phyloP scores from a whole-genome alignment of 495 filamentous ascomycete species.

The Aspergillus mulundensis region DNA sequence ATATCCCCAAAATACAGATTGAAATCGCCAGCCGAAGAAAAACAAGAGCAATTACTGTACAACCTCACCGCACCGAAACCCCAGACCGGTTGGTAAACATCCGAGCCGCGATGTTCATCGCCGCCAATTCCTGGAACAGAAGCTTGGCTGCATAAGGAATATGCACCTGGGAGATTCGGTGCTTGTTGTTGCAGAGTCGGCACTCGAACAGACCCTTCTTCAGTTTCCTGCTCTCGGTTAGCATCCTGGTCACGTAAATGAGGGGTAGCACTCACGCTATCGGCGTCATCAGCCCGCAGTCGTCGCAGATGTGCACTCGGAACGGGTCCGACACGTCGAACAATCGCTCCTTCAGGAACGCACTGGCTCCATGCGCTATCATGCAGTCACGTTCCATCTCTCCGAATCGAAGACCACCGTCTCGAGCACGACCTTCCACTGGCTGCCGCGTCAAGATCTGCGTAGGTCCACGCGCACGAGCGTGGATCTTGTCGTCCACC shows the following conservation, averaged over 20 bases:
- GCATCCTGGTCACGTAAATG: constrained; percentile 6
- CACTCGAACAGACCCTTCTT: constrained; percentile 94
- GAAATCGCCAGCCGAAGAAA: constrained; percentile 8
- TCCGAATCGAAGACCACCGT: constrained; percentile 98
- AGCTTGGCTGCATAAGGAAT: constrained; percentile 98
- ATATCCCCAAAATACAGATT: constrained; percentile 15
- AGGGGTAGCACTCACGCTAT: constrained; percentile 77
- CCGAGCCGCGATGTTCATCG: constrained; percentile 96
- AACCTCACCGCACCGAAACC: constrained; percentile 41
- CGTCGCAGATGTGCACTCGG: constrained; percentile 96
- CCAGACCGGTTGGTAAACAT: constrained; percentile 80
- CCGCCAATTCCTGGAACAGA: constrained; percentile 93
- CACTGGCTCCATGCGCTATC: constrained; percentile 95
- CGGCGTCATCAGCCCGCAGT: constrained; percentile 97
- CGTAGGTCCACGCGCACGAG: constrained; percentile 87
- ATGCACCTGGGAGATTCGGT: constrained; percentile 91
- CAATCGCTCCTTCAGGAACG: constrained; percentile 94
- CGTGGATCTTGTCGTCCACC: constrained; percentile 99
- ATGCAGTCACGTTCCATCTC: constrained; percentile 99
- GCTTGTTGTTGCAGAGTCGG: constrained; percentile 97
- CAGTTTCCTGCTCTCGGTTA: constrained; percentile 64
- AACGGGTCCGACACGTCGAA: constrained; percentile 99
- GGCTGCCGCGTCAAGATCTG: constrained; percentile 98
- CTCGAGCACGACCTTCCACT: constrained; percentile 95
- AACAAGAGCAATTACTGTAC: constrained; percentile 12